Conservation (phyloP, 768 basidiomycete genomes). For the Pleurotus djamor region DNA sequence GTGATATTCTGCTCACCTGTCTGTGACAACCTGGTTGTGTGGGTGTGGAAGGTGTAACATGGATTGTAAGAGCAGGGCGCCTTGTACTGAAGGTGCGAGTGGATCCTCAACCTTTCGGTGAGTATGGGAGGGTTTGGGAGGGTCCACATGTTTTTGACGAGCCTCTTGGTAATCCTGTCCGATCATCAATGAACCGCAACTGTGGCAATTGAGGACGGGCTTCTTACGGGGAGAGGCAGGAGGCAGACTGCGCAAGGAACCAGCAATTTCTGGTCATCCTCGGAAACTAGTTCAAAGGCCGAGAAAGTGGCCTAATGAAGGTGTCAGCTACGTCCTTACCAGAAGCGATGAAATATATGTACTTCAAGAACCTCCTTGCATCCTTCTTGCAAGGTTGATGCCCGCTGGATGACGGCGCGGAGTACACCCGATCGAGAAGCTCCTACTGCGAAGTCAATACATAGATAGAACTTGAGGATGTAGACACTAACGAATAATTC, state of each 20-base stretch:
- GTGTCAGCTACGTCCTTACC: background rate
- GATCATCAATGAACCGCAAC: conserved; percentile 16
- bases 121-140: conserved; percentile 7
- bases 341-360: conserved; percentile 13
- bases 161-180: conserved; percentile 23
- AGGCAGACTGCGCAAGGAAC: conserved; percentile 69
- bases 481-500: conserved; percentile 62
- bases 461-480: background rate
- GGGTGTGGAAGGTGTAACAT: conserved; percentile 68
- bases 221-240: conserved; percentile 43
- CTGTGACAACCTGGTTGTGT: conserved; percentile 63
- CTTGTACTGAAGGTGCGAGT: conserved; percentile 74
- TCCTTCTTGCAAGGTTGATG: conserved; percentile 41
- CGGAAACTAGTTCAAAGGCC: conserved; percentile 53
- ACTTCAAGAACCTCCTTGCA: conserved; percentile 60
- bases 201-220: background rate
- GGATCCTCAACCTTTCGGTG: conserved; percentile 24
- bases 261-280: conserved; percentile 48
- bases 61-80: conserved; percentile 83
- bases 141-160: conserved; percentile 8
- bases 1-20: conserved; percentile 48
- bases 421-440: conserved; percentile 76
- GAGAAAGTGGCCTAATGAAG: conserved; percentile 50
- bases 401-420: conserved; percentile 71
- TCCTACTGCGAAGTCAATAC: conserved; percentile 33